Conservation (phyloP, 768 basidiomycete species). For the Rhizopogon vulgaris region DNA sequence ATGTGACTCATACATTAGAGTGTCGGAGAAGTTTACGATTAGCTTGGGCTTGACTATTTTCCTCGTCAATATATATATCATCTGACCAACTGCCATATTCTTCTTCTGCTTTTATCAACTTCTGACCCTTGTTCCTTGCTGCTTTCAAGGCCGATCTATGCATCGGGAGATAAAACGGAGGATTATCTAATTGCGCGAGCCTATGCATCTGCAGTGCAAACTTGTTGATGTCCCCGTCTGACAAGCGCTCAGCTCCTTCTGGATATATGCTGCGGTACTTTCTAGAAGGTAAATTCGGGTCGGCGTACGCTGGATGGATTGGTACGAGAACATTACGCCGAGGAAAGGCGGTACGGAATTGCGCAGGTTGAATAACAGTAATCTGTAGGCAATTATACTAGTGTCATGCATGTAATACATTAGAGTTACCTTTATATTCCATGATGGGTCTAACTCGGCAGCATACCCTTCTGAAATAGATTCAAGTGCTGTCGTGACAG, state of each 20-base stretch:
- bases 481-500: slow-evolving; percentile 26
- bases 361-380: slow-evolving; percentile 18
- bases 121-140: slow-evolving; percentile 16
- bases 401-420: not conserved
- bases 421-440: slow-evolving; percentile 39
- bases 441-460: slow-evolving; percentile 36
- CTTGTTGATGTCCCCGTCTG: slow-evolving; percentile 18
- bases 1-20: not conserved
- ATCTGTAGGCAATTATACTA: slow-evolving; percentile 9
- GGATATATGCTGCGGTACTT: slow-evolving; percentile 6
- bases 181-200: slow-evolving; percentile 17
- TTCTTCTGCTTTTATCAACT: slow-evolving; percentile 15
- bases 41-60: not conserved
- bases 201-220: slow-evolving; percentile 15
- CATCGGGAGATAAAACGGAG: slow-evolving; percentile 19
- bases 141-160: slow-evolving; percentile 17
- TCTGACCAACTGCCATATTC: slow-evolving; percentile 23
- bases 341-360: slow-evolving; percentile 12
- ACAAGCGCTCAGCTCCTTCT: not conserved
- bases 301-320: slow-evolving; percentile 15
- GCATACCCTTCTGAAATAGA: slow-evolving; percentile 32
- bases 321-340: slow-evolving; percentile 5
- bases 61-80: slow-evolving; percentile 14
- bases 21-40: not conserved
- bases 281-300: slow-evolving; percentile 13